Evolutionary conservation across 371 early-diverging fungal genomes (phyloP).

Genomic region (Mortierella sp.): DNA sequence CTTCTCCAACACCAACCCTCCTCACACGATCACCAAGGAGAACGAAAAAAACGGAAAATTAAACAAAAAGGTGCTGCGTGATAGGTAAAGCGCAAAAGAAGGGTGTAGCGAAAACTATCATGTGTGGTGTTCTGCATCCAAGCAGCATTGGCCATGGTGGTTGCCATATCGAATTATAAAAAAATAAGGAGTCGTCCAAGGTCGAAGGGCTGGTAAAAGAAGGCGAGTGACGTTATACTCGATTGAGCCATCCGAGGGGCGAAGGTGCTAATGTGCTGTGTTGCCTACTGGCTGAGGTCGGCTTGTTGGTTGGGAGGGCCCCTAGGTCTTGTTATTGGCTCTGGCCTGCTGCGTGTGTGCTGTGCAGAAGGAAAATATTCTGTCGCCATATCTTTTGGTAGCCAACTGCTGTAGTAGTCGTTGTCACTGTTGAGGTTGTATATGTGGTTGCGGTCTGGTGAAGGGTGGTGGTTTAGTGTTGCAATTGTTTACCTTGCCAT

Average conservation of each 20-base stretch:
- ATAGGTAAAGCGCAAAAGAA: neutral
- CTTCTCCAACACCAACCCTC: neutral
- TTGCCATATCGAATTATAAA: neutral
- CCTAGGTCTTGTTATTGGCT: neutral
- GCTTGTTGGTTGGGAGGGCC: neutral
- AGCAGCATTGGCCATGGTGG: neutral
- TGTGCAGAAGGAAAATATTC: neutral
- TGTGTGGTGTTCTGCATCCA: neutral
- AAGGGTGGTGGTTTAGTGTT: neutral
- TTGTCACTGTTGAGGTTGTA: neutral
- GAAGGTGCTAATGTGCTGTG: neutral
- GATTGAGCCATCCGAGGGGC: neutral
- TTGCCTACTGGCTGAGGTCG: neutral
- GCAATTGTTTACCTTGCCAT: constrained; percentile 71
- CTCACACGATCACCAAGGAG: neutral
- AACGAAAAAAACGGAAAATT: neutral
- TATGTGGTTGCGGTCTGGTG: neutral
- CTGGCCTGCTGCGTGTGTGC: neutral
- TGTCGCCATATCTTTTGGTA: neutral
- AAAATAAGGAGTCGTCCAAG: neutral
- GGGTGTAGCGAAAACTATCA: neutral
- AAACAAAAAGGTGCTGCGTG: neutral
- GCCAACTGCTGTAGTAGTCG: neutral
- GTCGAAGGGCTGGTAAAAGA: neutral
- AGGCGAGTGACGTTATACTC: neutral